These are phyloP conservation scores for Penicillium manginii DNA, from an alignment of 495 filamentous ascomycete species.

Conservation along the genomic window DNA sequence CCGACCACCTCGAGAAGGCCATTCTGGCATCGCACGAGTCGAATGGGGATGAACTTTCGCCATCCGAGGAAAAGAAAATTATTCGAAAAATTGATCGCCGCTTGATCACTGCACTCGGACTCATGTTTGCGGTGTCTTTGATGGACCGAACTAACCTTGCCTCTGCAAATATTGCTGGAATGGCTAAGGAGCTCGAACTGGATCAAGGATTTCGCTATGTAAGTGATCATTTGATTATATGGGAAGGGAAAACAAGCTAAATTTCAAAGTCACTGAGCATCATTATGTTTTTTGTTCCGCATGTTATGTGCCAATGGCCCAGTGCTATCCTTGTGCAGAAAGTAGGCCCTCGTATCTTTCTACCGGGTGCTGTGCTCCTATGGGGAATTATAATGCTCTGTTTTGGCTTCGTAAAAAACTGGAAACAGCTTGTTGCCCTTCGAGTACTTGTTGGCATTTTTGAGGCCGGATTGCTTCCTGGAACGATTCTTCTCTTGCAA, in stretches of 20 bases:
- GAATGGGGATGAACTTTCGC: neutral
- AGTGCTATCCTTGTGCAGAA: conserved; percentile 8
- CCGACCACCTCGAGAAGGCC: neutral
- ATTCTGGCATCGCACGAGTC: neutral
- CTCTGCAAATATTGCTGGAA: conserved; percentile 8
- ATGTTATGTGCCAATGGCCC: conserved; percentile 14
- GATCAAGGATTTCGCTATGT: conserved; percentile 9
- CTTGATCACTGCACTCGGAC: conserved; percentile 3
- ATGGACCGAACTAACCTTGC: conserved; percentile 9
- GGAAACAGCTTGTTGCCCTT: conserved; percentile 48
- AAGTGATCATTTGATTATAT: neutral
- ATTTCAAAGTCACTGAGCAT: conserved; percentile 10
- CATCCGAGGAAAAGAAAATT: conserved; percentile 5
- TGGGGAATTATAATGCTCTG: conserved; percentile 19
- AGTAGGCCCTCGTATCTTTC: conserved; percentile 13
- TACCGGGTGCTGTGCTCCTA: conserved; percentile 6
- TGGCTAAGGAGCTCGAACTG: neutral
- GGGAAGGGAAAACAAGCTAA: neutral
- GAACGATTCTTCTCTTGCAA: conserved; percentile 17
- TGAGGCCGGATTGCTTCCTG: conserved; percentile 50
- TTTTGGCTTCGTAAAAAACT: conserved; percentile 53
- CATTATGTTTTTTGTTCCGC: conserved; percentile 14
- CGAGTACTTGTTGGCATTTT: conserved; percentile 59
- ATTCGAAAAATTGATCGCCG: conserved; percentile 10
- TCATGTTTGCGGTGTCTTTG: conserved; percentile 7